A percentile compares a stretch with the other conserved stretches of the same genome.
These are phyloP conservation scores for Salvia splendens DNA, from an alignment of 257 asterid genomes.

Conservation along the genomic window DNA sequence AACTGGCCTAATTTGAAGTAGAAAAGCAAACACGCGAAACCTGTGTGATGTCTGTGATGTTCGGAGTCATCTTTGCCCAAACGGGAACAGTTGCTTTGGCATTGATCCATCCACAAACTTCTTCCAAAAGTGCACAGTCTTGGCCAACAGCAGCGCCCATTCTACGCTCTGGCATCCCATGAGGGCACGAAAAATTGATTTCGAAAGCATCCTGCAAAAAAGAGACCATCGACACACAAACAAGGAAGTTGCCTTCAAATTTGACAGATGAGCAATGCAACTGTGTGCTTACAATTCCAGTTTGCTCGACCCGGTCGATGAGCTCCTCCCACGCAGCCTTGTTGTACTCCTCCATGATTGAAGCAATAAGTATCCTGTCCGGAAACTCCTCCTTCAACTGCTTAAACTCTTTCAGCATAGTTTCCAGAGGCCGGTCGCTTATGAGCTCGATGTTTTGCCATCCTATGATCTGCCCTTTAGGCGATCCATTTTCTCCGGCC, in stretches of 20 bases:
- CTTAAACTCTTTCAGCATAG: constrained; percentile 81
- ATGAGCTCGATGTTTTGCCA: constrained; percentile 96
- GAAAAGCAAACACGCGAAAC: constrained; percentile 35
- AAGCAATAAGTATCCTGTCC: constrained; percentile 91
- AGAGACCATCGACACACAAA: constrained; percentile 16
- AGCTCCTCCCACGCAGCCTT: constrained; percentile 95
- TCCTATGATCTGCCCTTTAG: constrained; percentile 85
- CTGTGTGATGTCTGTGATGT: constrained; percentile 84
- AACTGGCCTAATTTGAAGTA: neutral
- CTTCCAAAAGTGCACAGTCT: constrained; percentile 87
- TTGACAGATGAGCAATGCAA: neutral
- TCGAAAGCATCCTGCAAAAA: constrained; percentile 77
- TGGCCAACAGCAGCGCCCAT: constrained; percentile 99
- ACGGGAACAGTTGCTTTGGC: constrained; percentile 89
- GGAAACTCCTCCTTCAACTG: constrained; percentile 88
- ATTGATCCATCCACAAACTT: constrained; percentile 89
- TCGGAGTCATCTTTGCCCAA: constrained; percentile 99
- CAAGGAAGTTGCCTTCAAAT: neutral
- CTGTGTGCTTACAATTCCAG: constrained; percentile 76
- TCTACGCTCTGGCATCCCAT: constrained; percentile 97
- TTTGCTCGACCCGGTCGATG: constrained; percentile 80
- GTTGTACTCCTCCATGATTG: constrained; percentile 93
- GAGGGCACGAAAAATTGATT: constrained; percentile 92
- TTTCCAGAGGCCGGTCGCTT: constrained; percentile 91
- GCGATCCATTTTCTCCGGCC: constrained; percentile 75